Percentiles rank a stretch among this genome's conserved stretches.
Conservation (phyloP, 805 yeast species). For the Candida germanica region DNA sequence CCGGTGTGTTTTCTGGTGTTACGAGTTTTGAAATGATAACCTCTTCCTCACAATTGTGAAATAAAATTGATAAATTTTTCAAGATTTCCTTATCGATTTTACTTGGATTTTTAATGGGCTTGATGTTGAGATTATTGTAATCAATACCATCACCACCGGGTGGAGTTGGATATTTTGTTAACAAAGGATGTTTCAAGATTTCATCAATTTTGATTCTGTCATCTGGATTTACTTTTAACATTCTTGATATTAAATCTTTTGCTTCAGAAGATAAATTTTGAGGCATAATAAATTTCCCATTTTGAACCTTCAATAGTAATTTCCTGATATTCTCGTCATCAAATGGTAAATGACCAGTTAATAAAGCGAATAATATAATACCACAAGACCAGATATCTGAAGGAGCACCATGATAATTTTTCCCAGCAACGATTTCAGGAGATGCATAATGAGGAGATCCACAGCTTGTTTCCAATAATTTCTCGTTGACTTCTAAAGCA, state of each 20-base stretch:
- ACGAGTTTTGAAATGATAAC: conserved; percentile 52
- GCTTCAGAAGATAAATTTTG: conserved; percentile 78
- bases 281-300: conserved; percentile 85
- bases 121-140: conserved; percentile 21
- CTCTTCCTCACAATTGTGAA: conserved; percentile 70
- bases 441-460: conserved; percentile 99
- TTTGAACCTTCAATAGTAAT: conserved; percentile 83
- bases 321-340: conserved; percentile 94
- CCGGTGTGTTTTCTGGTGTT: conserved; percentile 55
- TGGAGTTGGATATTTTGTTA: conserved; percentile 62
- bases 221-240: conserved; percentile 80
- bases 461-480: conserved; percentile 87
- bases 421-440: conserved; percentile 95
- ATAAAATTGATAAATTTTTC: conserved; percentile 70
- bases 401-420: conserved; percentile 93
- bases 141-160: conserved; percentile 13
- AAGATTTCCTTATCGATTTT: conserved; percentile 72
- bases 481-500: conserved; percentile 80
- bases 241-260: conserved; percentile 73
- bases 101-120: conserved; percentile 35
- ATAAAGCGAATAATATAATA: conserved; percentile 84
- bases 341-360: conserved; percentile 94
- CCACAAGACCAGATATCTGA: conserved; percentile 99
- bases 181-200: conserved; percentile 76
- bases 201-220: conserved; percentile 76